These are phyloP conservation scores for Globisporangium echinulatum DNA, from an alignment of 352 stramenopile genomes.

Conservation along the genomic window DNA sequence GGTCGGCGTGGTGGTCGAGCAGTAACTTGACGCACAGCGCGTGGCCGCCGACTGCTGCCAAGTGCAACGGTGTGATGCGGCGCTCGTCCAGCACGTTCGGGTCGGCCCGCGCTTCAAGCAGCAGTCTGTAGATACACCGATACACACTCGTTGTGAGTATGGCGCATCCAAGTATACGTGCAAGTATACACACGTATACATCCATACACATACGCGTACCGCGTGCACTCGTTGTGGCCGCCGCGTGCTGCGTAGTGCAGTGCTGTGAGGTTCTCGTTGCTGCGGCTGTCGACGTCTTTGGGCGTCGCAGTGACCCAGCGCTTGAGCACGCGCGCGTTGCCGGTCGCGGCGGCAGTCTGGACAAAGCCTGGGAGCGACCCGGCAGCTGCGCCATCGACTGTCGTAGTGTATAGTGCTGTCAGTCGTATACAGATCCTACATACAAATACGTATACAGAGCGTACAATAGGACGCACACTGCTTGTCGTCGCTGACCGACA, in stretches of 20 bases:
- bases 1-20: conserved; percentile 71
- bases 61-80: conserved; percentile 65
- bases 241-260: conserved; percentile 69
- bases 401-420: neutral
- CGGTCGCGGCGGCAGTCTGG: conserved; percentile 54
- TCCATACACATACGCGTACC: conserved; percentile 12
- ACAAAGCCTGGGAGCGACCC: conserved; percentile 60
- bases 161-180: neutral
- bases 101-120: conserved; percentile 54
- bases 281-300: conserved; percentile 58
- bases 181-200: neutral
- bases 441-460: neutral
- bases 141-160: neutral
- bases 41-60: conserved; percentile 63
- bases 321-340: conserved; percentile 75
- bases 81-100: conserved; percentile 70
- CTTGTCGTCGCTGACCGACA: conserved; percentile 35
- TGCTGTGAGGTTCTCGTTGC: conserved; percentile 71
- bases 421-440: neutral
- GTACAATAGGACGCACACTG: conserved; percentile 16
- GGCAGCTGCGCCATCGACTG: conserved; percentile 20
- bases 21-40: conserved; percentile 78
- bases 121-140: conserved; percentile 19
- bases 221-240: conserved; percentile 74
- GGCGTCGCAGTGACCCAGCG: conserved; percentile 72